These are phyloP conservation scores for Colletotrichum trifolii DNA, from an alignment of 2,329 filamentous ascomycete genomes.

Conservation along the genomic window DNA sequence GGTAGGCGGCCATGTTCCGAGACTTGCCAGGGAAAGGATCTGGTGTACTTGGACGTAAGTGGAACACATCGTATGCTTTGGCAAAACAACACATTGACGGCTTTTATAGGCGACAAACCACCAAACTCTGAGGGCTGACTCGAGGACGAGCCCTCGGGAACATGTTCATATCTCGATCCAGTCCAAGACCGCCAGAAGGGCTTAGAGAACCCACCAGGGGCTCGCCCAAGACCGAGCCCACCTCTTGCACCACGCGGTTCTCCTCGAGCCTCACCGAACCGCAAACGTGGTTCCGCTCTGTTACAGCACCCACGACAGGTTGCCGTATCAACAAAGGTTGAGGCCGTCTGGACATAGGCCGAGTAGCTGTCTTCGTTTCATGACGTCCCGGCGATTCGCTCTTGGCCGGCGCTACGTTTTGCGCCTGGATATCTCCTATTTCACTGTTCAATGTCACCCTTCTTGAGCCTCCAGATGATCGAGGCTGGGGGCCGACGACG, in stretches of 20 bases:
- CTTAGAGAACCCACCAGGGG: no score
- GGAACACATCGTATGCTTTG: not conserved
- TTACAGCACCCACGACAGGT: no score
- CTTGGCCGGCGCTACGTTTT: slow-evolving; percentile 15
- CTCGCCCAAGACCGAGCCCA: no score
- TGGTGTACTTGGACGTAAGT: not conserved
- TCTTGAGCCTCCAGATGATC: not conserved
- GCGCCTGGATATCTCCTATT: not conserved
- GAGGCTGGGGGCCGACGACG: slow-evolving; percentile 16
- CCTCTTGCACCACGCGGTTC: no score
- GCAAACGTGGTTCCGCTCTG: no score
- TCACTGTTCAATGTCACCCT: slow-evolving; percentile 3
- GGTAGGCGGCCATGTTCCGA: slow-evolving; percentile 16
- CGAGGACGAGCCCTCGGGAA: no score
- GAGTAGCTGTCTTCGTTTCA: not conserved
- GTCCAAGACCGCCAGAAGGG: no score
- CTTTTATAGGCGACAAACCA: not conserved
- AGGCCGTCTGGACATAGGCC: slow-evolving; percentile 5
- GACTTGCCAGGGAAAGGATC: not conserved
- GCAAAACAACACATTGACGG: not conserved
- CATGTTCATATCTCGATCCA: no score
- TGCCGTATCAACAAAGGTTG: no score
- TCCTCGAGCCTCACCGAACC: no score
- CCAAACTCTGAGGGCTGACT: no score
- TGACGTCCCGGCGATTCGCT: slow-evolving; percentile 20